Evolutionary conservation across 1,139 yeast genomes (phyloP).

Genomic region (Geotrichum citri-aurantii): DNA sequence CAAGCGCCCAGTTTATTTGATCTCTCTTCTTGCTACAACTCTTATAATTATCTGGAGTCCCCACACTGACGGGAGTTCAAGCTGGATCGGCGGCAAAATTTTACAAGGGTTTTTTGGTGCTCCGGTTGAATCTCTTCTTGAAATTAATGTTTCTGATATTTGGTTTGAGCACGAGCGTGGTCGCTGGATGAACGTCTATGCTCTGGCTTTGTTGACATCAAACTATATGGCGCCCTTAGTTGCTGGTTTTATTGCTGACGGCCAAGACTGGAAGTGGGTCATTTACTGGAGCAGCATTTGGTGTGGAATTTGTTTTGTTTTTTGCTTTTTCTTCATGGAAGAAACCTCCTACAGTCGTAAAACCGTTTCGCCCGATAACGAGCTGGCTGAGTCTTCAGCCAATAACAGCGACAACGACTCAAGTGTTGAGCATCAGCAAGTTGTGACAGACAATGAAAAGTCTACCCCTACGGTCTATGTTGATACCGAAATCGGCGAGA

Average conservation of each 20-base stretch:
- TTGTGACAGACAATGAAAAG: conserved; percentile 10
- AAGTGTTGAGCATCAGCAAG: neutral
- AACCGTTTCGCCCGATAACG: conserved; percentile 23
- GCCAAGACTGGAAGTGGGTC: conserved; percentile 67
- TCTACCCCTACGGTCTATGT: conserved; percentile 7
- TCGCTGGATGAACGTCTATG: conserved; percentile 66
- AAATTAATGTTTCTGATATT: conserved; percentile 37
- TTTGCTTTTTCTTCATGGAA: conserved; percentile 55
- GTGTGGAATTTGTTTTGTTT: conserved; percentile 51
- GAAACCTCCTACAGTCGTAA: conserved; percentile 66
- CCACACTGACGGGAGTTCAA: conserved; percentile 26
- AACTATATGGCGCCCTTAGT: conserved; percentile 72
- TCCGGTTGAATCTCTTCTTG: conserved; percentile 53
- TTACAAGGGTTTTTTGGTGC: conserved; percentile 48
- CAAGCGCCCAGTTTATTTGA: conserved; percentile 46
- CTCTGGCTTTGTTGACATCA: conserved; percentile 70
- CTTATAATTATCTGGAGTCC: conserved; percentile 34
- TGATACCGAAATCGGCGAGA: conserved; percentile 13
- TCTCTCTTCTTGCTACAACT: conserved; percentile 37
- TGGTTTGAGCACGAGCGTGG: conserved; percentile 77
- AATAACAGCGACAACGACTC: neutral
- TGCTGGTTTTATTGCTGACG: conserved; percentile 61
- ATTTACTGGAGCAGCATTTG: conserved; percentile 75
- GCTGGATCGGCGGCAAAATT: conserved; percentile 41
- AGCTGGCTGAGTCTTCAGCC: neutral